Conservation (phyloP, 1,284 basidiomycete species). For the Bothia castanella region DNA sequence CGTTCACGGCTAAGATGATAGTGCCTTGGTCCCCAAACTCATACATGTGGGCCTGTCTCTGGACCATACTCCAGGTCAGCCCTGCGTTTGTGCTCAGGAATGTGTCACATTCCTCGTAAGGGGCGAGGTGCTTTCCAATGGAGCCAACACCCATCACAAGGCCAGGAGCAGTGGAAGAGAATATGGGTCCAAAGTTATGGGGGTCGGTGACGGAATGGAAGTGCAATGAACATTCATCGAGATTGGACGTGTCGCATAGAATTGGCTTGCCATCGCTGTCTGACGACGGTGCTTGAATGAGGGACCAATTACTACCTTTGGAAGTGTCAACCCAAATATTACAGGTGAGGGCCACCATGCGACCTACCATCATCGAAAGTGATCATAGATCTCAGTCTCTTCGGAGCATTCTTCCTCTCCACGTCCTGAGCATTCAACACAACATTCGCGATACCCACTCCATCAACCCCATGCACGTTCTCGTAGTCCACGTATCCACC, state of each 20-base stretch:
- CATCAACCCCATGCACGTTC: constrained; percentile 87
- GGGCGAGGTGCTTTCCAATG: constrained; percentile 65
- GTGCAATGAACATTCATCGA: constrained; percentile 75
- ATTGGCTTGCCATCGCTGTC: constrained; percentile 62
- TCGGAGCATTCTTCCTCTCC: constrained; percentile 57
- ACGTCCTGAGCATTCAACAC: constrained; percentile 83
- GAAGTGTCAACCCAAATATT: not conserved
- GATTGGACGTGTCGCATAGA: constrained; percentile 58
- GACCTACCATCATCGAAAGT: constrained; percentile 86
- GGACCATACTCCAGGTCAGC: constrained; percentile 79
- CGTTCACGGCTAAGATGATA: constrained; percentile 81
- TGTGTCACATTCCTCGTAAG: constrained; percentile 91
- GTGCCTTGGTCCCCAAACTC: constrained; percentile 93
- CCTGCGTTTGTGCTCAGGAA: constrained; percentile 92
- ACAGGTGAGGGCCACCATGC: not conserved
- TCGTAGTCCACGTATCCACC: constrained; percentile 93
- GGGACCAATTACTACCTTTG: constrained; percentile 71
- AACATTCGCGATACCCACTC: constrained; percentile 87
- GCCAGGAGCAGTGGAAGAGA: constrained; percentile 92
- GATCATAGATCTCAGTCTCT: constrained; percentile 73
- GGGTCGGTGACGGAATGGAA: constrained; percentile 88
- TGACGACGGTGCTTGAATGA: constrained; percentile 60
- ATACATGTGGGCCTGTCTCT: constrained; percentile 82
- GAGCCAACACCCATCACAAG: constrained; percentile 94
- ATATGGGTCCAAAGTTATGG: constrained; percentile 91